Conservation (phyloP, 768 basidiomycete species). For the Paxillus ammoniavirescens region DNA sequence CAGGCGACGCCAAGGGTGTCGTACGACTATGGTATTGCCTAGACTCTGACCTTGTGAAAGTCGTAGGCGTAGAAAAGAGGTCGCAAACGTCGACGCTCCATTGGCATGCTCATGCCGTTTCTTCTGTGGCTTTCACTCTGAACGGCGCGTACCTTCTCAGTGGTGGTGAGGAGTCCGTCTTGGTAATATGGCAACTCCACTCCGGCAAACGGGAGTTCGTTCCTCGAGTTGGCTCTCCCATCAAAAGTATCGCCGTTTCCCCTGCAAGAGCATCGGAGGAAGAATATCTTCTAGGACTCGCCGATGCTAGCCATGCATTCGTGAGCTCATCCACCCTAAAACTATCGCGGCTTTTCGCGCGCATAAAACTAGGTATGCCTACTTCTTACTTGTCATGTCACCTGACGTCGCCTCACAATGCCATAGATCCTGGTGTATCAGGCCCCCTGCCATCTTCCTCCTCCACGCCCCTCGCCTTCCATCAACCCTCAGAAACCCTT, state of each 20-base stretch:
- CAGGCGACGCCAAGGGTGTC: conserved; percentile 83
- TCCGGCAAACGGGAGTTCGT: conserved; percentile 89
- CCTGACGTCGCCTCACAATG: conserved; percentile 1
- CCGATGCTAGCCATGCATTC: conserved; percentile 79
- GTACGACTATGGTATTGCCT: conserved; percentile 94
- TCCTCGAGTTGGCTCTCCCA: conserved; percentile 87
- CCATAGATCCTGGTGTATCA: conserved; percentile 36
- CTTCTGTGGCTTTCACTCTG: conserved; percentile 79
- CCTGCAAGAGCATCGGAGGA: conserved; percentile 59
- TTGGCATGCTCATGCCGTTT: conserved; percentile 96
- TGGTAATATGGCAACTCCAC: conserved; percentile 97
- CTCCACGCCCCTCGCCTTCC: conserved; percentile 69
- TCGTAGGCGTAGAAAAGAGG: conserved; percentile 68
- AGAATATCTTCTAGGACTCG: conserved; percentile 81
- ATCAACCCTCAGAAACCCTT: conserved; percentile 69
- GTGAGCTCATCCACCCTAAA: conserved; percentile 71
- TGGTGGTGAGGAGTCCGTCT: conserved; percentile 91
- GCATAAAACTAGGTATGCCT: conserved; percentile 71
- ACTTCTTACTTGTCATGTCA: neutral
- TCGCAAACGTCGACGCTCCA: conserved; percentile 85
- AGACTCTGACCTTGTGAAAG: conserved; percentile 52
- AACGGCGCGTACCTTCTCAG: conserved; percentile 93
- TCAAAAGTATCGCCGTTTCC: conserved; percentile 64
- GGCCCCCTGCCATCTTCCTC: conserved; percentile 35
- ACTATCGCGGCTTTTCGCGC: conserved; percentile 68